Percentiles rank a stretch among this genome's conserved stretches.
phyloP scores from a whole-genome alignment of 2,329 filamentous ascomycete genomes.

The Fusarium humuli region DNA sequence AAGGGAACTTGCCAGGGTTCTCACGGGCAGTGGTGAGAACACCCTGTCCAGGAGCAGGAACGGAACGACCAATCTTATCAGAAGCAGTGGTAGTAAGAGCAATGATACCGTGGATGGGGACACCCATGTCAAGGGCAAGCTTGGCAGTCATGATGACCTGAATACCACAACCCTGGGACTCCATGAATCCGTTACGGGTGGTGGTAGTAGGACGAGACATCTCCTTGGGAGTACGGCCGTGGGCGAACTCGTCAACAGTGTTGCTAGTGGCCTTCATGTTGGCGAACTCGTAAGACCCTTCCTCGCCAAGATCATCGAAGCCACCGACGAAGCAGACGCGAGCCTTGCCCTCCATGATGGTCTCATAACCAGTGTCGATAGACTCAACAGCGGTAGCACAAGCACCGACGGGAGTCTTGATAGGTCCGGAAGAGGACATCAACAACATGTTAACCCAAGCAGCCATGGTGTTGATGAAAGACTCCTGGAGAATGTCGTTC shows the following conservation, averaged over 20 bases:
- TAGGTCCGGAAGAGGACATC: conserved; percentile 94
- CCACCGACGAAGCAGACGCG: conserved; percentile 97
- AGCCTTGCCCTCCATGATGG: conserved; percentile 97
- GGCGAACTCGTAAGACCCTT: conserved; percentile 99
- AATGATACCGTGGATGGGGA: conserved; percentile 95
- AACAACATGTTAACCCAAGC: conserved; percentile 99
- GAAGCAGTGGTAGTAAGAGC: conserved; percentile 95
- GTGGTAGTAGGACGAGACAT: conserved; percentile 99
- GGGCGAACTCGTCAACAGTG: conserved; percentile 93
- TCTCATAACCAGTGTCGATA: conserved; percentile 97
- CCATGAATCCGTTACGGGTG: conserved; percentile 98
- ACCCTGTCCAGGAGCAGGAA: conserved; percentile 96
- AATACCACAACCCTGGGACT: conserved; percentile 97
- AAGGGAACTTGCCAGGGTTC: conserved; percentile 90
- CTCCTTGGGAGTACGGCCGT: conserved; percentile 93
- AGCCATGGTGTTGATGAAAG: conserved; percentile 99
- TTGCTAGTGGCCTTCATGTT: conserved; percentile 99
- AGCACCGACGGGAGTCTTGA: conserved; percentile 98
- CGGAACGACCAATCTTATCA: conserved; percentile 98
- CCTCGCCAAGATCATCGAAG: conserved; percentile 99
- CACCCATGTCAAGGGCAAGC: conserved; percentile 97
- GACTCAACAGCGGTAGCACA: conserved; percentile 98
- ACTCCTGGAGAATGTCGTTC: conserved; percentile 99
- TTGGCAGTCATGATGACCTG: conserved; percentile 98
- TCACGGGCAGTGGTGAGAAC: conserved; percentile 95